These are phyloP conservation scores for Vigna hirtella DNA, from an alignment of 306 rosid genomes.

Conservation along the genomic window DNA sequence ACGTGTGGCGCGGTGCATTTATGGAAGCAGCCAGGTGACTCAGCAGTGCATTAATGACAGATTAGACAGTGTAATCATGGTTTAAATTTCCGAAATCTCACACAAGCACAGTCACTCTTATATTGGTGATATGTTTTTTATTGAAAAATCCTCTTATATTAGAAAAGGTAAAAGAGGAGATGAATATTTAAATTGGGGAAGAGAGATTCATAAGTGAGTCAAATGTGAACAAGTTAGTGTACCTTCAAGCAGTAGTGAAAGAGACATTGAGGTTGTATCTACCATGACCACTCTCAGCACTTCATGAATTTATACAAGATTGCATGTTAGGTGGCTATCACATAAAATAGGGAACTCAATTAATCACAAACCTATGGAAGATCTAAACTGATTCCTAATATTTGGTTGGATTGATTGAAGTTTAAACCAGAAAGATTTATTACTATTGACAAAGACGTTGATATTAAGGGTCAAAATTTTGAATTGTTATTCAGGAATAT, in stretches of 20 bases:
- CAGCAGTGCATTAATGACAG: no score
- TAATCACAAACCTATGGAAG: background rate
- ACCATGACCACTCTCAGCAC: background rate
- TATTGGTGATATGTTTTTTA: conserved; percentile 19
- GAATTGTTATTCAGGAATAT: conserved; percentile 27
- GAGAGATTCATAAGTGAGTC: background rate
- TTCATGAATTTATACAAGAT: background rate
- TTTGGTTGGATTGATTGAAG: background rate
- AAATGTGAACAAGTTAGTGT: conserved; percentile 12
- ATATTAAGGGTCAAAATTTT: conserved; percentile 38
- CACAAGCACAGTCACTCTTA: conserved; percentile 24
- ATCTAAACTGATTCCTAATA: background rate
- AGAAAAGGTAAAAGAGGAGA: background rate
- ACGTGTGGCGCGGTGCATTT: no score
- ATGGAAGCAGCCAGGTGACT: no score
- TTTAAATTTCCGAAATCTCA: no score
- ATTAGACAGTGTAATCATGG: no score
- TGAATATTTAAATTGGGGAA: conserved; percentile 28
- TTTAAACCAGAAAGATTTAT: conserved; percentile 47
- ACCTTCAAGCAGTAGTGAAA: background rate
- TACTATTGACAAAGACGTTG: conserved; percentile 40
- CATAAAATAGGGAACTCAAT: background rate
- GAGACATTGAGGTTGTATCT: background rate
- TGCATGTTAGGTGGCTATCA: background rate
- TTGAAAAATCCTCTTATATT: conserved; percentile 2